These are phyloP conservation scores for Dendrobium officinale DNA, from an alignment of 106 monocot species.

Conservation along the genomic window DNA sequence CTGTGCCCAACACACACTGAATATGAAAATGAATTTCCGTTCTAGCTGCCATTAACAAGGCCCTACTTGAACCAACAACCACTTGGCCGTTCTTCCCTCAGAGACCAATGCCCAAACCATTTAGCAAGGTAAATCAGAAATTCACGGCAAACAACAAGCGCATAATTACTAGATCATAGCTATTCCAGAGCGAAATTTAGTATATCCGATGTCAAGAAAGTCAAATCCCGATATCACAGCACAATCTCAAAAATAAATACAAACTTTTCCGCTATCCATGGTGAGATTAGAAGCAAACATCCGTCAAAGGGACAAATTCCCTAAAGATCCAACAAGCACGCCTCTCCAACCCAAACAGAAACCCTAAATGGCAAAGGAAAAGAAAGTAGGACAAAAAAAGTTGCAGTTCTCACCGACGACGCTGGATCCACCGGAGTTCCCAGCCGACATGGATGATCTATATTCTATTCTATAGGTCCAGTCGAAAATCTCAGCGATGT, in stretches of 20 bases:
- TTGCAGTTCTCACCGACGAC: conserved; percentile 7
- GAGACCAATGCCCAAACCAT: neutral
- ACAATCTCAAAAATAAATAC: neutral
- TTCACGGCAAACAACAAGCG: neutral
- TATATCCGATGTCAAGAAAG: neutral
- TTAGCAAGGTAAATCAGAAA: neutral
- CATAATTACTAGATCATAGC: neutral
- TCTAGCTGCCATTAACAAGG: neutral
- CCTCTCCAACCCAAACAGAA: neutral
- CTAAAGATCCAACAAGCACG: neutral
- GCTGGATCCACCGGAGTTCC: conserved; percentile 17
- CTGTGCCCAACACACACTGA: too few relatives aligned
- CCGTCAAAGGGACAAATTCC: neutral
- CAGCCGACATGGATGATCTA: conserved; percentile 15
- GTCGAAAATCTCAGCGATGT: neutral
- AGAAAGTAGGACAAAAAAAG: too few relatives aligned
- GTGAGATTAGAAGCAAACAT: neutral
- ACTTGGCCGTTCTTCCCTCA: neutral
- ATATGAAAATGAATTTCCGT: neutral
- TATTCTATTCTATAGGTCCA: neutral
- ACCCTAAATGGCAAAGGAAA: conserved; percentile 3
- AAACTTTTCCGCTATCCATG: neutral
- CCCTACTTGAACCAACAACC: neutral
- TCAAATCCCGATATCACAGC: neutral
- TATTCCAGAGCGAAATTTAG: neutral